phyloP scores from a whole-genome alignment of 345 rosid species.

The Theobroma cacao region DNA sequence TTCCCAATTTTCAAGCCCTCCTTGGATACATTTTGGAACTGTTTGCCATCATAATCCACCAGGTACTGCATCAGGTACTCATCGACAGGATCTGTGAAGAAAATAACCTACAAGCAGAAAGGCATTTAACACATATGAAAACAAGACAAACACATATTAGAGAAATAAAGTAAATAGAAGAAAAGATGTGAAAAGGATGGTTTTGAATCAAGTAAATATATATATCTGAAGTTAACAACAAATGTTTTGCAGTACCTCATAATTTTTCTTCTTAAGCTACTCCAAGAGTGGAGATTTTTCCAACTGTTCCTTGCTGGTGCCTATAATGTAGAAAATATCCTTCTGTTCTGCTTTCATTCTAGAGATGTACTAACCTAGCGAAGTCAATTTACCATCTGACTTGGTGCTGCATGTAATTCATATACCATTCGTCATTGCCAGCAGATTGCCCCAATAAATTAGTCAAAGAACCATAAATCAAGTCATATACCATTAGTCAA shows the following conservation, averaged over 20 bases:
- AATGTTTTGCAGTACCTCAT: conserved; percentile 46
- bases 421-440: too few species aligned
- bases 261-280: conserved; percentile 91
- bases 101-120: conserved; percentile 66
- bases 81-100: conserved; percentile 96
- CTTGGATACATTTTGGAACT: conserved; percentile 94
- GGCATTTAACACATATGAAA: neutral
- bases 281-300: conserved; percentile 96
- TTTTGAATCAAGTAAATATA: neutral
- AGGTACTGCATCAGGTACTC: conserved; percentile 97
- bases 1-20: conserved; percentile 90
- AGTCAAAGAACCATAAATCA: too few species aligned
- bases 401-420: conserved; percentile 87
- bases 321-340: conserved; percentile 95
- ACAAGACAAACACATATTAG: neutral
- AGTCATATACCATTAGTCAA: too few species aligned
- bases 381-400: conserved; percentile 91
- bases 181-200: neutral
- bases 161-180: neutral
- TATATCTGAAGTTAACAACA: neutral
- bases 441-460: too few species aligned
- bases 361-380: conserved; percentile 92
- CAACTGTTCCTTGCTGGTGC: conserved; percentile 84
- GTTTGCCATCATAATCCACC: conserved; percentile 92
- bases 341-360: conserved; percentile 87